Evolutionary conservation across 768 basidiomycete genomes (phyloP).

Genomic region (Filobasidium wieringae): DNA sequence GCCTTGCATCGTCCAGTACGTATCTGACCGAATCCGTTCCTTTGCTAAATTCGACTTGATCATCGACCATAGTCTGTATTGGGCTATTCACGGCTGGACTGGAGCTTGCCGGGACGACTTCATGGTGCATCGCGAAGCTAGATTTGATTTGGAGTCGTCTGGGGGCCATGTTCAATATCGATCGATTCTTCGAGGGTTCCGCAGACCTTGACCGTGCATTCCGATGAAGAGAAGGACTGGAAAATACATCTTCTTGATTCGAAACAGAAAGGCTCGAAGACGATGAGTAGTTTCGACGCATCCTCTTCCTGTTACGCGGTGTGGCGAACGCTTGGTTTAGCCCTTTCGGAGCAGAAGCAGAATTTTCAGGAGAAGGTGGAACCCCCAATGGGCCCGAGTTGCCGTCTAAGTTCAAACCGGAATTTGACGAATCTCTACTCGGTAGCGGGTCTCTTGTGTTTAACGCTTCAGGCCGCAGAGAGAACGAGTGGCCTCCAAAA

Average conservation of each 20-base stretch:
- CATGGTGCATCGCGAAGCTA: not conserved
- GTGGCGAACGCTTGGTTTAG: no score
- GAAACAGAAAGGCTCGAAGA: not conserved
- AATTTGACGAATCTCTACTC: not conserved
- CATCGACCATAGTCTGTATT: no score
- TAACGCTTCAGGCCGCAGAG: not conserved
- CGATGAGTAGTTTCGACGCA: not conserved
- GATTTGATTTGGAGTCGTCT: not conserved
- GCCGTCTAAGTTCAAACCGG: not conserved
- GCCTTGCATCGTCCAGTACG: not conserved
- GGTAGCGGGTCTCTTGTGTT: not conserved
- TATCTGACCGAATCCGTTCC: not conserved
- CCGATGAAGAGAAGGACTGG: not conserved
- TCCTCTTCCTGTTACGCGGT: no score
- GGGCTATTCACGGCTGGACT: not conserved
- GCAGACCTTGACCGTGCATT: not conserved
- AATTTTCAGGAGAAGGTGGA: no score
- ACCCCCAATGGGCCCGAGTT: no score
- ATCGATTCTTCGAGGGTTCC: not conserved
- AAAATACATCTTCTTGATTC: not conserved
- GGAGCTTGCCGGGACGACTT: not conserved
- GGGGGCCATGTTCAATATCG: not conserved
- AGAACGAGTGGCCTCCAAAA: not conserved
- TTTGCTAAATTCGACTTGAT: not conserved
- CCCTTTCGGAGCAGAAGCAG: no score